A percentile compares a stretch with the other conserved stretches of the same genome.
These are phyloP conservation scores for Saksenaea vasiformis DNA, from an alignment of 371 early-diverging fungal species.

Conservation along the genomic window DNA sequence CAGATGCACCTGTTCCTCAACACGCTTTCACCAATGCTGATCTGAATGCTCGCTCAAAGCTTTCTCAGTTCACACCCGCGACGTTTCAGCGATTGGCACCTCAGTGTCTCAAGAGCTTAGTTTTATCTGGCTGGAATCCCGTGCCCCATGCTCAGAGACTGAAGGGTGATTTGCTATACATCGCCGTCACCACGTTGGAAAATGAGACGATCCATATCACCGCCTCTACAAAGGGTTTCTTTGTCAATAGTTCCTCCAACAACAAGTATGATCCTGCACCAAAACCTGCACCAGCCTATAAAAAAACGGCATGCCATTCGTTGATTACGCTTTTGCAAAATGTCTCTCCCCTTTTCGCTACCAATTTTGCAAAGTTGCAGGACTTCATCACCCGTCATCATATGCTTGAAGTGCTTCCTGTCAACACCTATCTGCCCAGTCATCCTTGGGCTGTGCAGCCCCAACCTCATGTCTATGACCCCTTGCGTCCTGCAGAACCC, in stretches of 20 bases:
- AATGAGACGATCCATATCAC: conserved; percentile 82
- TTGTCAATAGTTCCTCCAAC: conserved; percentile 77
- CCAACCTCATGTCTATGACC: conserved; percentile 60
- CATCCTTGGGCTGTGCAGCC: conserved; percentile 84
- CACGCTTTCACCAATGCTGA: conserved; percentile 64
- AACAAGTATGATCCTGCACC: conserved; percentile 75
- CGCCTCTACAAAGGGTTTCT: conserved; percentile 85
- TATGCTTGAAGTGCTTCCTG: conserved; percentile 80
- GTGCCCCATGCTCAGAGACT: conserved; percentile 77
- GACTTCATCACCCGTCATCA: conserved; percentile 69
- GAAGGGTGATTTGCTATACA: conserved; percentile 85
- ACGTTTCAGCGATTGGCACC: conserved; percentile 57
- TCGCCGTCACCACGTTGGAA: conserved; percentile 83
- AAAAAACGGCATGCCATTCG: conserved; percentile 63
- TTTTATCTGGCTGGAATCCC: conserved; percentile 92
- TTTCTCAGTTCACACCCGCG: conserved; percentile 61
- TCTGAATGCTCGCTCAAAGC: conserved; percentile 47
- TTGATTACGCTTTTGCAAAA: conserved; percentile 69
- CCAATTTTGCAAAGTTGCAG: conserved; percentile 69
- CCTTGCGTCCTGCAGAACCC: conserved; percentile 69
- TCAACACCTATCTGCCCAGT: conserved; percentile 64
- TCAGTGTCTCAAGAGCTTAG: conserved; percentile 74
- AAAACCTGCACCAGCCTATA: conserved; percentile 31
- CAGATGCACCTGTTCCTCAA: conserved; percentile 45
- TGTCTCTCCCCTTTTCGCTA: conserved; percentile 72